Base-by-base conservation (phyloP, 208 protist species). In the Naegleria lovaniensis region DNA sequence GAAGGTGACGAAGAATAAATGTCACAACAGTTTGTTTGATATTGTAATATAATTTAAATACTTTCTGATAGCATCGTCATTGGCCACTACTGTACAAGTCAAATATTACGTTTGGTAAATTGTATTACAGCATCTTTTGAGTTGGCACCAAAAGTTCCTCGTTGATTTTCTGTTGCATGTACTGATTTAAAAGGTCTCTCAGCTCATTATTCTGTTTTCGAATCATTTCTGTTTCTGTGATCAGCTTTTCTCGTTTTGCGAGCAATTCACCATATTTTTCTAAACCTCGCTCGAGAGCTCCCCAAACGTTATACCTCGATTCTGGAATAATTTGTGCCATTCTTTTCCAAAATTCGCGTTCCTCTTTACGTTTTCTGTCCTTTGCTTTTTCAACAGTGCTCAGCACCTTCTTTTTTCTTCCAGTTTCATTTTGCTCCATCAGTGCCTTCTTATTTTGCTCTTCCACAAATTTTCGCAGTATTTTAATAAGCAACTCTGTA, bases 181-280 rank as follows among this genome's bases (percentile, higher is more conserved):
- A 99, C 92, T 98, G 94, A 59, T 94, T 95, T 15, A 99, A 93
- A 6, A 99, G 93, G 13, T 92, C 91, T 83, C 95, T 93, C 41
- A 99, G 95, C 93, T 99, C 97, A 40, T 95, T 91, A 92, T 99
- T 99, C 90, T 98, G 97, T 51, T 93, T 92, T 19, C 96, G 94
- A 9, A 99, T 93, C 58, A 94, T 94, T 91, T 97, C 95, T 2
- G 96, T 97, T 48, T 96, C 94, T 51, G 93, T 92, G 86, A 99
- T 97, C 39, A 98, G 92, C 33, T 89, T 76, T 90, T 95, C 95
- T 36, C 97, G 95, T 88, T 98, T 94, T 92, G 96, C 93, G 11
- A 99, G 95, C 84, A 98, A 93, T 5, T 90, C 92, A 85, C 98
- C 93, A 93, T 99, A 98, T 92, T 96, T 93, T 75, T 96, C 94